These are phyloP conservation scores for Musa beccarii DNA, from an alignment of 176 grass and related monocot genomes.

Conservation along the genomic window DNA sequence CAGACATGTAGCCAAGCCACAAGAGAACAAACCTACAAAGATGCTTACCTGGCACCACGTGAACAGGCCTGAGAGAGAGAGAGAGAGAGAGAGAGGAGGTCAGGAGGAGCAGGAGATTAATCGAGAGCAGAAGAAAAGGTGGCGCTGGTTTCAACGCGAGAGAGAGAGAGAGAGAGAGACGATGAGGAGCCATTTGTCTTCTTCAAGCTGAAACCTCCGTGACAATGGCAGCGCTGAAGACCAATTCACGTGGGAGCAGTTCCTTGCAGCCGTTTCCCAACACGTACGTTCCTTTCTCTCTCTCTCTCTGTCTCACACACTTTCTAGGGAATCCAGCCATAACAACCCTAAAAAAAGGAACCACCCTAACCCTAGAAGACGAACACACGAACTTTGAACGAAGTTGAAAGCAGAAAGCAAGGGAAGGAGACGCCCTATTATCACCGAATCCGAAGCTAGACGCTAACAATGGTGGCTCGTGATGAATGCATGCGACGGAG, in stretches of 20 bases:
- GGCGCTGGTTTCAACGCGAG: background rate
- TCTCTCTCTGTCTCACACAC: background rate
- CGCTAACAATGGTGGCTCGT: background rate
- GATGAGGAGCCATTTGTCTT: background rate
- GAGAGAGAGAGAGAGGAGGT: background rate
- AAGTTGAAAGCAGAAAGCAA: background rate
- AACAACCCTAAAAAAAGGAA: slow-evolving; percentile 23
- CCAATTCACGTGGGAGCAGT: slow-evolving; percentile 22
- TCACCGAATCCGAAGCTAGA: background rate
- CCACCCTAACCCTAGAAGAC: slow-evolving; percentile 55
- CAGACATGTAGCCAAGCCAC: slow-evolving; percentile 13
- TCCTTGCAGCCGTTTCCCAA: background rate
- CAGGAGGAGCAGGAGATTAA: no score
- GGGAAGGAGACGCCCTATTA: background rate
- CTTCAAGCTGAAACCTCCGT: background rate
- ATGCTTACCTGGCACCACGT: slow-evolving; percentile 24
- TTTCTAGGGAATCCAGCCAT: slow-evolving; percentile 30
- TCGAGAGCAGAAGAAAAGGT: background rate
- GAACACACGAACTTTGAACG: background rate
- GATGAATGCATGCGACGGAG: background rate
- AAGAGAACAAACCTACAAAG: slow-evolving; percentile 22
- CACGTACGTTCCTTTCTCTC: background rate
- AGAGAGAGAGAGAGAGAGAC: background rate
- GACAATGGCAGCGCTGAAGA: background rate
- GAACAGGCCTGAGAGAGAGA: slow-evolving; percentile 10